These are phyloP conservation scores for Agaricus sinodeliciosus DNA, from an alignment of 768 basidiomycete species.

Conservation along the genomic window DNA sequence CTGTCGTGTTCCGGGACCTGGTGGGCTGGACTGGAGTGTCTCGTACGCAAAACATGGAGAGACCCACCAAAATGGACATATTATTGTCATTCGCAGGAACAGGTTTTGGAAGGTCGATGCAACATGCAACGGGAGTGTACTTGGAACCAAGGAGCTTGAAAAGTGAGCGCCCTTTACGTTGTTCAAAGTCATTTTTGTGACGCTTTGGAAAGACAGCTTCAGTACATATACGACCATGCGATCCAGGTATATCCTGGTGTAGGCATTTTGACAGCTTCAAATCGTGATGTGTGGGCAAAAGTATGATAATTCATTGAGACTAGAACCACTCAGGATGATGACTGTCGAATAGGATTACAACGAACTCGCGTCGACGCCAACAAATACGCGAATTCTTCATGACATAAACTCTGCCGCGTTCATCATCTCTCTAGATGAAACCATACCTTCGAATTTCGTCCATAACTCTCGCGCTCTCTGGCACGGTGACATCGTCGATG, in stretches of 20 bases:
- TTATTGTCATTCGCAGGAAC: conserved; percentile 82
- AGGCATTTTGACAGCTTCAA: conserved; percentile 71
- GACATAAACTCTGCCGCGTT: conserved; percentile 85
- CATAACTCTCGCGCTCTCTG: conserved; percentile 69
- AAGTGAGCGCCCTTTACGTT: conserved; percentile 32
- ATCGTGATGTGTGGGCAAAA: conserved; percentile 88
- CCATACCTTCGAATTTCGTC: conserved; percentile 40
- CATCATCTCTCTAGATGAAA: conserved; percentile 72
- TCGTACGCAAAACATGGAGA: conserved; percentile 57
- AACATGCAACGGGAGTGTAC: conserved; percentile 44
- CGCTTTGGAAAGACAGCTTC: conserved; percentile 55
- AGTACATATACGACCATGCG: conserved; percentile 65
- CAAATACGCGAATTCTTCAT: conserved; percentile 60
- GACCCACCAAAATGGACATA: conserved; percentile 61
- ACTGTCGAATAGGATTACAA: conserved; percentile 49
- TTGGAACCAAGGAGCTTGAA: conserved; percentile 61
- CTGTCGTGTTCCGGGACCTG: conserved; percentile 68
- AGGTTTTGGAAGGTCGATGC: conserved; percentile 78
- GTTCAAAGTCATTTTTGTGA: not conserved
- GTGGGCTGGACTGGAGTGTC: conserved; percentile 73
- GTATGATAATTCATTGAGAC: conserved; percentile 25
- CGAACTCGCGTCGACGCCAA: conserved; percentile 47
- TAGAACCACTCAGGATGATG: not conserved
- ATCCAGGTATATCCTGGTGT: conserved; percentile 60
- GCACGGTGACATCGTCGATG: conserved; percentile 64